These are phyloP conservation scores for Boletus rex-veris DNA, from an alignment of 768 basidiomycete species.

Conservation along the genomic window DNA sequence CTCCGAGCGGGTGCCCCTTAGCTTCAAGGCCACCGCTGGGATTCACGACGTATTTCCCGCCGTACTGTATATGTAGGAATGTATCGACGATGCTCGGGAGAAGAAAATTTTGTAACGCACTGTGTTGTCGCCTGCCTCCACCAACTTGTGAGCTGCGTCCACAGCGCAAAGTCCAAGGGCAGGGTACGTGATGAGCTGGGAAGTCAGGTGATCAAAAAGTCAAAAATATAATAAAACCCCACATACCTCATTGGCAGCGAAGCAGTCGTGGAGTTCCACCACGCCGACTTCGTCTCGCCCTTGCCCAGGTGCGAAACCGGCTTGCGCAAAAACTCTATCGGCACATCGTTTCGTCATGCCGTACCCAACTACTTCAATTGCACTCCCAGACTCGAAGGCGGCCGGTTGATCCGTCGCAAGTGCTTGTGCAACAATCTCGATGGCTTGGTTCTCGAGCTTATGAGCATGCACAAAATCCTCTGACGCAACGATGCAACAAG, in stretches of 20 bases:
- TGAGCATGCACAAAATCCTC: conserved; percentile 74
- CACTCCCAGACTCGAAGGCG: conserved; percentile 63
- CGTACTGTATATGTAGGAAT: conserved; percentile 47
- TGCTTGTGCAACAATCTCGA: conserved; percentile 69
- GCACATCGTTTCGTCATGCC: conserved; percentile 69
- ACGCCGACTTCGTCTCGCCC: conserved; percentile 77
- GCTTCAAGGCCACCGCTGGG: conserved; percentile 84
- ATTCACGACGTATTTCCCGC: conserved; percentile 81
- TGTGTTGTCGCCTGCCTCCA: conserved; percentile 76
- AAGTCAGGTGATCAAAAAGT: background rate
- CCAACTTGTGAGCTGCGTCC: conserved; percentile 69
- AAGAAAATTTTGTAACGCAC: conserved; percentile 36
- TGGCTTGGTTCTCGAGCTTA: conserved; percentile 79
- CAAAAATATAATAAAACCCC: background rate
- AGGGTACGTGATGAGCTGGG: conserved; percentile 74
- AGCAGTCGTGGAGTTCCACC: conserved; percentile 84
- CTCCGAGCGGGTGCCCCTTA: conserved; percentile 85
- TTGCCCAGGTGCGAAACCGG: conserved; percentile 61
- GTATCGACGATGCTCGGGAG: background rate
- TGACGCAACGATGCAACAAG: conserved; percentile 73
- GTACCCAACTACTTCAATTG: conserved; percentile 83
- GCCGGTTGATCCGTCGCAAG: conserved; percentile 62
- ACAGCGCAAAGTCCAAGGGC: conserved; percentile 68
- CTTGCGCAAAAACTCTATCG: conserved; percentile 65
- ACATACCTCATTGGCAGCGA: conserved; percentile 72